phyloP scores from a whole-genome alignment of 2,329 filamentous ascomycete species.

The Aureobasidium sp. region DNA sequence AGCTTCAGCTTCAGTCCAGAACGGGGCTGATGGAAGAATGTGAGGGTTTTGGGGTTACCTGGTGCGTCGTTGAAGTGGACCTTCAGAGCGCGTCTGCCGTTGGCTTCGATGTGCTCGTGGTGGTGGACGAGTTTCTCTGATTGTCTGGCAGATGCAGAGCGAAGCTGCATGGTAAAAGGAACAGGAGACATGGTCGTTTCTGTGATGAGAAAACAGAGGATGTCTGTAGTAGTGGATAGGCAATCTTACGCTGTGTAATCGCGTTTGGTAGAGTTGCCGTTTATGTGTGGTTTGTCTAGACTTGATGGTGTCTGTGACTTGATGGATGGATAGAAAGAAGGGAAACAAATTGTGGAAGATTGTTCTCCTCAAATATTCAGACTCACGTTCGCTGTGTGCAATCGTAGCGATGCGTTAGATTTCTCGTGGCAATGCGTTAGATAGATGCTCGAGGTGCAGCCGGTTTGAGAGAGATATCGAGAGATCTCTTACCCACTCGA shows the following conservation, averaged over 20 bases:
- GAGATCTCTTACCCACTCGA: background rate
- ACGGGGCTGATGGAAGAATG: background rate
- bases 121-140: background rate
- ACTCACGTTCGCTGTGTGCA: background rate
- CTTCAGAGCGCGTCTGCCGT: background rate
- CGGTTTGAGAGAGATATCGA: background rate
- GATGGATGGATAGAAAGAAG: background rate
- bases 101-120: background rate
- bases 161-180: background rate
- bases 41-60: background rate
- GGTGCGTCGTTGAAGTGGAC: background rate
- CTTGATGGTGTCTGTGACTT: background rate
- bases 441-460: background rate
- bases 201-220: background rate
- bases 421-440: background rate
- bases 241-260: background rate
- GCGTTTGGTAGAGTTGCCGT: background rate
- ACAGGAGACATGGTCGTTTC: background rate
- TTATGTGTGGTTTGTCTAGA: background rate
- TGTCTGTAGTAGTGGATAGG: background rate
- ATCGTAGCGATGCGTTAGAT: background rate
- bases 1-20: background rate
- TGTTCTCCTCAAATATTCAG: background rate
- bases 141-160: background rate
- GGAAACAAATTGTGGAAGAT: background rate